phyloP scores from a whole-genome alignment of 192 early-diverging fungal species.

The Spizellomyces sp. region DNA sequence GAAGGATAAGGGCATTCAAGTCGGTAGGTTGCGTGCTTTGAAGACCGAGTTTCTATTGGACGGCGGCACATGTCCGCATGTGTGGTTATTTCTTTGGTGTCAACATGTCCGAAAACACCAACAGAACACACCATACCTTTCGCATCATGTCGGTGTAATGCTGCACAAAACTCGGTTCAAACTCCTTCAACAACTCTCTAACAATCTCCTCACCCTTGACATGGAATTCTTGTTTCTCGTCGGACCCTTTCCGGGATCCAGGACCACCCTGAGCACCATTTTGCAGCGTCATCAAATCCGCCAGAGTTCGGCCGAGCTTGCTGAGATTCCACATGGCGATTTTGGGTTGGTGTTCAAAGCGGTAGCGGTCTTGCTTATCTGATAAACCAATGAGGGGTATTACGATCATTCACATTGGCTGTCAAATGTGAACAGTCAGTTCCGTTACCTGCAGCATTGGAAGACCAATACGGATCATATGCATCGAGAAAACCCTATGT shows the following conservation, averaged over 20 bases:
- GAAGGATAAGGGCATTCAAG: constrained; percentile 57
- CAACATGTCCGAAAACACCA: neutral
- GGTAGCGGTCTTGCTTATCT: constrained; percentile 60
- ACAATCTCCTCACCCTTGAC: constrained; percentile 36
- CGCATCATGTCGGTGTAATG: constrained; percentile 62
- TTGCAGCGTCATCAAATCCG: constrained; percentile 50
- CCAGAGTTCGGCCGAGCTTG: constrained; percentile 64
- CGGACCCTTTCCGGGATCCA: constrained; percentile 16
- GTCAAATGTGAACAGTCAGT: no score
- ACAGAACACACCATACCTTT: neutral
- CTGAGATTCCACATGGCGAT: constrained; percentile 80
- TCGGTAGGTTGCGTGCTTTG: constrained; percentile 39
- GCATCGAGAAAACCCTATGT: constrained; percentile 69
- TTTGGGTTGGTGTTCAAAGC: constrained; percentile 74
- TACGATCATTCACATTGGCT: no score
- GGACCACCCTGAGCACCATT: constrained; percentile 35
- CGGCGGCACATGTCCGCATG: neutral
- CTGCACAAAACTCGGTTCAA: constrained; percentile 48
- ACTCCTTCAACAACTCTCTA: constrained; percentile 56
- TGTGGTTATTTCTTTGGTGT: neutral
- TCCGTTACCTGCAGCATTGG: constrained; percentile 69
- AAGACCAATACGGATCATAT: constrained; percentile 75
- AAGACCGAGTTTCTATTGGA: constrained; percentile 38
- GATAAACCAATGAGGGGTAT: neutral
- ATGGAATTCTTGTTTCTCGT: neutral